phyloP scores from a whole-genome alignment of 106 monocot species.

The Dendrobium officinale region DNA sequence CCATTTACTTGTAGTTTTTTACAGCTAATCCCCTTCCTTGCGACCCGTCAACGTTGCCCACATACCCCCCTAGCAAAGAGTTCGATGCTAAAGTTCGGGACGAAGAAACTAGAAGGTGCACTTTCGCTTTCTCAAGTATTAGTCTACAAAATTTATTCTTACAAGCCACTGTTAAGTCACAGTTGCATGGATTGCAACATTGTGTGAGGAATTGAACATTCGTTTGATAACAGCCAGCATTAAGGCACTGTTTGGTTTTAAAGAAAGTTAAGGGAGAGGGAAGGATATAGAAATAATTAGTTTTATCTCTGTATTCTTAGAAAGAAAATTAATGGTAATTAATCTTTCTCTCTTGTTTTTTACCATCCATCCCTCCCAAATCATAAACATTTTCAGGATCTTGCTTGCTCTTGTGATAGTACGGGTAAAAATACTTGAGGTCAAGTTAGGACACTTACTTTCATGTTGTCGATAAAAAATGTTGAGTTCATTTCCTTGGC shows the following conservation, averaged over 20 bases:
- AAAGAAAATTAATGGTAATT: background rate
- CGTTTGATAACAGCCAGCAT: background rate
- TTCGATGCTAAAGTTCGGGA: conserved; percentile 82
- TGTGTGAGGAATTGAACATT: background rate
- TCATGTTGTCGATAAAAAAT: background rate
- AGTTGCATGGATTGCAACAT: background rate
- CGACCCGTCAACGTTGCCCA: conserved; percentile 77
- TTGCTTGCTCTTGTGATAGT: background rate
- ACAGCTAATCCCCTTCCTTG: conserved; percentile 61
- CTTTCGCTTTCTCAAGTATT: background rate
- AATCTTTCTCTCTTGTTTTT: background rate
- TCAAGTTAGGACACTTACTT: too few species aligned
- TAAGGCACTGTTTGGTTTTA: background rate
- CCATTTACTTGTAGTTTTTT: conserved; percentile 45
- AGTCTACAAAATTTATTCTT: background rate
- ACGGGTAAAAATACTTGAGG: background rate
- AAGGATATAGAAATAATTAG: background rate
- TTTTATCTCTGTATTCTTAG: background rate
- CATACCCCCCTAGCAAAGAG: conserved; percentile 81
- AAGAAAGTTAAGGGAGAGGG: background rate
- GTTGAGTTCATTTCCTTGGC: background rate
- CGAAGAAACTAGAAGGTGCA: conserved; percentile 74
- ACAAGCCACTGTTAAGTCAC: background rate
- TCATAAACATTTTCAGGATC: background rate
- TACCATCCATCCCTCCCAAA: background rate